Base-by-base conservation (phyloP, 495 filamentous ascomycete species). In the Xanthoparmelia taractica region DNA sequence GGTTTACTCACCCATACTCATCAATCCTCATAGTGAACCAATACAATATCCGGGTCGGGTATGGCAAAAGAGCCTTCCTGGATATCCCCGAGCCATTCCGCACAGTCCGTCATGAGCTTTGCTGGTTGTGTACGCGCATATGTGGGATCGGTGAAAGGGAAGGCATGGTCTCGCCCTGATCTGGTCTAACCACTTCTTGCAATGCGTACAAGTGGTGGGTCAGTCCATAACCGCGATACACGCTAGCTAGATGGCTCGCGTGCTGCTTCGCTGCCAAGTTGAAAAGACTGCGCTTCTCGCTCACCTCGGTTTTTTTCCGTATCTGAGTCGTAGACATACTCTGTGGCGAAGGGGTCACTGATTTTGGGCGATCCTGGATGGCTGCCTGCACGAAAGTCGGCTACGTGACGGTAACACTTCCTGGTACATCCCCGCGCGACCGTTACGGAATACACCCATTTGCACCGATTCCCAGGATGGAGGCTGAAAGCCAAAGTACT, bases 401-500 rank as follows among this genome's bases (percentile, higher is more conserved):
- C 60, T 17, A 72, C 63, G 7, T 55, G n/a, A n/a, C 1, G 61
- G 37, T 17, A 50, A 34, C 8, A 69, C 55, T 8, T 64, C 61
- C 33, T 72, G 67, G 34, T 59, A 52, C 29, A 65, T 58, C 40
- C 73, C 73, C 0, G 68, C 64, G n/a, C 72, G 71, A 6, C 72
- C 72, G 36, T 63, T 63, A 57, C 68, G 63, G 52, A 68, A 74
- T 25, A 69, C 61, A 8, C 61, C 50, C 58, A 71, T 66, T 0
- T 63, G 60, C 2, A 73, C 67, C 7, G 72, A 65, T 52, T 73
- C 70, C 69, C 71, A 74, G 47, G 63, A 67, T 8, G 73, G 68
- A 29, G 55, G 61, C 27, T 66, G 57, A 36, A 66, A 63, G 57
- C 69, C 69, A 57, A 64, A 68, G 47, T 67, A 63, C 20, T 65